These are phyloP conservation scores for Suhomyces anneliseae DNA, from an alignment of 1,139 yeast species.

Conservation along the genomic window DNA sequence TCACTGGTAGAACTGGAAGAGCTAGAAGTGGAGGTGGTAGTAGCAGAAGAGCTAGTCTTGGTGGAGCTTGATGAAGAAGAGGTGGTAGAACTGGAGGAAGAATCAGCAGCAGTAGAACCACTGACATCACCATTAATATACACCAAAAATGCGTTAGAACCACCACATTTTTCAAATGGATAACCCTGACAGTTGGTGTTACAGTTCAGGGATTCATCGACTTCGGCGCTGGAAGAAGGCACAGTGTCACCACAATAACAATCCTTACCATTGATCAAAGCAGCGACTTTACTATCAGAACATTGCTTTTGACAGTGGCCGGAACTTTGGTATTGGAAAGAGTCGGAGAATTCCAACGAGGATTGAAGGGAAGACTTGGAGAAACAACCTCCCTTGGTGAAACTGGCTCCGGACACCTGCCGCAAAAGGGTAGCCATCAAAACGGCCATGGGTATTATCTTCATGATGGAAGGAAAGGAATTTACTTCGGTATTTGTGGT, in stretches of 20 bases:
- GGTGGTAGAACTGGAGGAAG: slow-evolving; percentile 16
- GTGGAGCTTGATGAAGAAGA: slow-evolving; percentile 10
- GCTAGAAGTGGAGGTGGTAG: slow-evolving; percentile 16
- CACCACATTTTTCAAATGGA: slow-evolving; percentile 62
- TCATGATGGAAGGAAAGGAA: background rate
- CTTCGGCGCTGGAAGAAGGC: slow-evolving; percentile 34
- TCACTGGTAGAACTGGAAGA: slow-evolving; percentile 1
- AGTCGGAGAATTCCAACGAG: slow-evolving; percentile 25
- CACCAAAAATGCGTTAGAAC: slow-evolving; percentile 50
- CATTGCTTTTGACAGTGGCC: slow-evolving; percentile 52
- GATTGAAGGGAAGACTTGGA: slow-evolving; percentile 24
- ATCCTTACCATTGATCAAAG: slow-evolving; percentile 49
- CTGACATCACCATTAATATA: slow-evolving; percentile 38
- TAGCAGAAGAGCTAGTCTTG: slow-evolving; percentile 13
- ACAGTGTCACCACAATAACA: slow-evolving; percentile 62
- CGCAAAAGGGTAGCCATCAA: slow-evolving; percentile 3
- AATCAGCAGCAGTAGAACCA: slow-evolving; percentile 13
- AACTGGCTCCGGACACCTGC: slow-evolving; percentile 18
- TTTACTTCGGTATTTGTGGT: background rate
- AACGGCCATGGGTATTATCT: background rate
- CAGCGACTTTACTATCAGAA: slow-evolving; percentile 49
- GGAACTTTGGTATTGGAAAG: slow-evolving; percentile 50
- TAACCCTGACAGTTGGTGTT: slow-evolving; percentile 55
- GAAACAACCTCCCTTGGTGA: slow-evolving; percentile 39
- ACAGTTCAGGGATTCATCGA: slow-evolving; percentile 41